Evolutionary conservation across 192 early-diverging fungal genomes (phyloP), one percentile per base, ranked within the genome.

Genomic region (Umbelopsis sp.): DNA sequence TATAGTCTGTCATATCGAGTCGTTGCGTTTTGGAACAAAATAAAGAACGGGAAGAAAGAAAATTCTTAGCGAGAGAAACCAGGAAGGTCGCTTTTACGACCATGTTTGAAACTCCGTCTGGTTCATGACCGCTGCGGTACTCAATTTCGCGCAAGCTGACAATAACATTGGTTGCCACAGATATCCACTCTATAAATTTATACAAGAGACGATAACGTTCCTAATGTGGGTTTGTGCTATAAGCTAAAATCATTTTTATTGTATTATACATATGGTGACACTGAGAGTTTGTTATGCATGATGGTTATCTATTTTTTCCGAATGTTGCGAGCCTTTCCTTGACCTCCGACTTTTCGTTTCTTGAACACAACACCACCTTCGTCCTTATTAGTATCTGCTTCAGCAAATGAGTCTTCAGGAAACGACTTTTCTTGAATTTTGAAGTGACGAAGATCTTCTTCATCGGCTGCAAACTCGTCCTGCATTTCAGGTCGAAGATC

Each of bases 381-480:
- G 7, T 68, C 73, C 3, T 78, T 66, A 16, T 69, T 49, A 13
- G 46, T 25, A 16, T 41, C 35, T 16, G 9, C 68, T 11, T 68
- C 37, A 22, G 48, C 47, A 52, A 33, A 69, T 15, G 46, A 18
- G 37, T 81, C 76, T 9, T 65, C 51, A 12, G 78, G 76, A 51
- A 80, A 78, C 58, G 82, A 80, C 71, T 86, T 87, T 50, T 87
- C 86, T 13, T 80, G 75, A 11, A 87, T 67, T 68, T 83, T 85
- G 68, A 84, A 87, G 52, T 72, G 74, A 2, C 72, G 66, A 48
- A 87, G 41, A 47, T 85, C 75, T 46, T 86, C 83, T 35, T 77
- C 78, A 37, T 87, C 82, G 49, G 73, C 78, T 10, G 72, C 84
- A 4, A 72, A 81, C 1, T 73, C 86, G 16, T 85, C 86, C 18